phyloP scores from a whole-genome alignment of 1,284 basidiomycete genomes.

The Thecaphora thlaspeos region DNA sequence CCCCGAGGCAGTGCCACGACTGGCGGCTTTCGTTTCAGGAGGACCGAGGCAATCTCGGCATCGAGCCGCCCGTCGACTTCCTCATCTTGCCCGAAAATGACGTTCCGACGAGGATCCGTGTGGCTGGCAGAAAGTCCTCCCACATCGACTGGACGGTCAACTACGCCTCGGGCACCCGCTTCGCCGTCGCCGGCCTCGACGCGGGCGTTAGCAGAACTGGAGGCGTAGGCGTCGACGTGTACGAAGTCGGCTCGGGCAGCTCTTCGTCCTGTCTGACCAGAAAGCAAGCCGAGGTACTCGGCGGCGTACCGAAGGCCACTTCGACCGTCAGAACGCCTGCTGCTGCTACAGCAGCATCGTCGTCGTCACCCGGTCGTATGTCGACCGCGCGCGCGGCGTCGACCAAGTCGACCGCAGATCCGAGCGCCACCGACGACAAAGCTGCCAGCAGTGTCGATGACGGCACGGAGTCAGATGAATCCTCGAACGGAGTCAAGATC shows the following conservation, averaged over 20 bases:
- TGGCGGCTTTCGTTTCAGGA: slow-evolving; percentile 31
- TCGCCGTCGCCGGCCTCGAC: slow-evolving; percentile 25
- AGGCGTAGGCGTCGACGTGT: slow-evolving; percentile 22
- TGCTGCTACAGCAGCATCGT: slow-evolving; percentile 1
- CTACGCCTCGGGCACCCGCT: slow-evolving; percentile 25
- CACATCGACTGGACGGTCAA: slow-evolving; percentile 31
- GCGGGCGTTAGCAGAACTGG: slow-evolving; percentile 22
- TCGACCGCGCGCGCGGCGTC: too few relatives aligned
- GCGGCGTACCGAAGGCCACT: slow-evolving; percentile 14
- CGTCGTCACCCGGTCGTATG: slow-evolving; percentile 2
- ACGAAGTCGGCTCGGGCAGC: slow-evolving; percentile 17
- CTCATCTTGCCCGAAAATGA: slow-evolving; percentile 29
- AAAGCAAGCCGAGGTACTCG: slow-evolving; percentile 8
- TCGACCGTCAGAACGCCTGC: slow-evolving; percentile 10
- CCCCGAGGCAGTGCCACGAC: slow-evolving; percentile 24
- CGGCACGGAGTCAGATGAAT: slow-evolving; percentile 1
- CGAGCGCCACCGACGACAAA: slow-evolving; percentile 4
- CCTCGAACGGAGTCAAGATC: slow-evolving; percentile 9
- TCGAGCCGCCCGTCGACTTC: slow-evolving; percentile 27
- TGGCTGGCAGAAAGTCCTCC: slow-evolving; percentile 5
- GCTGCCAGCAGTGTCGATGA: slow-evolving; percentile 7
- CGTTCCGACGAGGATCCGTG: slow-evolving; percentile 14
- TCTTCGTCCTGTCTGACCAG: slow-evolving; percentile 8
- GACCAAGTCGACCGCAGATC: too few relatives aligned
- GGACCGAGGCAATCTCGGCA: slow-evolving; percentile 22